Conservation (phyloP, 148 eudicot genomes). For the Limonium bicolor region DNA sequence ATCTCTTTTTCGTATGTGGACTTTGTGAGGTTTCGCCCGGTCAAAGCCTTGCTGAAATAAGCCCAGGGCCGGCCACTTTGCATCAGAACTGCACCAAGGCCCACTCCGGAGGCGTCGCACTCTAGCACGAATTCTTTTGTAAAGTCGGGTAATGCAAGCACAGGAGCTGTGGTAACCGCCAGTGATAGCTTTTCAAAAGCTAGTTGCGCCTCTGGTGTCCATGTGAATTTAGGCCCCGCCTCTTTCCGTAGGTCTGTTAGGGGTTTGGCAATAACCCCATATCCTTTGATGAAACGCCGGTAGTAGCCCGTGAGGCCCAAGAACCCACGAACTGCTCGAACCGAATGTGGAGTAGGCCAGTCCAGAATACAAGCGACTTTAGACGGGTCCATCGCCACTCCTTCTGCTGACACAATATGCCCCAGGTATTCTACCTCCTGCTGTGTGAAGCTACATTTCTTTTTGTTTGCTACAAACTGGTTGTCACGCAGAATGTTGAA, state of each 20-base stretch:
- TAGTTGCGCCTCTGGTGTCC: background rate
- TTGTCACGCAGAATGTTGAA: background rate
- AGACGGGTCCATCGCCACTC: background rate
- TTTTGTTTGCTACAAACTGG: background rate
- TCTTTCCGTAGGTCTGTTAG: background rate
- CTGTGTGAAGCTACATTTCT: background rate
- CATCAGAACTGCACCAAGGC: background rate
- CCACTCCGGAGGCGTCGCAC: background rate
- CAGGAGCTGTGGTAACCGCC: background rate
- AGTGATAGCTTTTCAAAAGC: background rate
- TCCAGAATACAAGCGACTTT: background rate
- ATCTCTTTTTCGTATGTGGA: background rate
- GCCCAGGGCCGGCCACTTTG: background rate
- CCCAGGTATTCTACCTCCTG: background rate
- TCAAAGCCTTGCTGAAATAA: background rate
- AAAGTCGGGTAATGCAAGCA: background rate
- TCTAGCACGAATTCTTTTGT: background rate
- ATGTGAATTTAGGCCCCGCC: background rate
- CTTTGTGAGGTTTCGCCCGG: background rate
- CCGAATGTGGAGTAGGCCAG: background rate
- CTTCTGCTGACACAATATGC: background rate
- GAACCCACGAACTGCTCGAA: background rate
- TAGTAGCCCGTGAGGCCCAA: background rate
- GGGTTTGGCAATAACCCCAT: background rate
- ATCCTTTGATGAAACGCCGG: background rate